Conservation (phyloP, 139 green algal species). For the Chlamydomonas sp. region DNA sequence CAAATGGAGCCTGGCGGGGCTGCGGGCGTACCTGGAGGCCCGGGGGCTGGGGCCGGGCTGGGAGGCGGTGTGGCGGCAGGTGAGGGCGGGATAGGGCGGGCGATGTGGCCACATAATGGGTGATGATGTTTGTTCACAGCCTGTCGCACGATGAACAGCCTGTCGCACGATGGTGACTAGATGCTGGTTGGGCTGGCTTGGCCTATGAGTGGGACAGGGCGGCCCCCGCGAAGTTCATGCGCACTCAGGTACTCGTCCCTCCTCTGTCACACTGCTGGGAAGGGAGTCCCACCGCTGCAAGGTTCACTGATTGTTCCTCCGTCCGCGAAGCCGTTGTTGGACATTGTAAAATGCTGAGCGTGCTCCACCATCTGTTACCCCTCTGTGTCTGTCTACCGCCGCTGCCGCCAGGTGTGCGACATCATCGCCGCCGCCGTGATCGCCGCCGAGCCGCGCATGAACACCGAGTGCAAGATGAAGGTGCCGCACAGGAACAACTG, state of each 20-base stretch:
- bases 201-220: no score
- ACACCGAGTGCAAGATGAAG: slow-evolving; percentile 70
- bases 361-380: background rate
- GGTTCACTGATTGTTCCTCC: background rate
- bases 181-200: no score
- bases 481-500: slow-evolving; percentile 64
- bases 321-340: background rate
- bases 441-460: slow-evolving; percentile 64
- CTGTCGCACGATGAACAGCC: no score
- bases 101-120: background rate
- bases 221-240: no score
- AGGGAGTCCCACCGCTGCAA: no score
- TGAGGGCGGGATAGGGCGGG: slow-evolving; percentile 15
- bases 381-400: background rate
- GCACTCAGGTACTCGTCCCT: no score
- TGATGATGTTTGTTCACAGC: background rate
- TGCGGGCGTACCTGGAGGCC: slow-evolving; percentile 59
- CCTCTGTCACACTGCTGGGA: no score
- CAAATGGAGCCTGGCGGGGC: slow-evolving; percentile 62
- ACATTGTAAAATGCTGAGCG: background rate
- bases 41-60: slow-evolving; percentile 28
- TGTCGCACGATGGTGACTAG: no score
- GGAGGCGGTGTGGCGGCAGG: slow-evolving; percentile 47
- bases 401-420: slow-evolving; percentile 50
- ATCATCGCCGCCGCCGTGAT: slow-evolving; percentile 63